Evolutionary conservation across 1,284 basidiomycete genomes (phyloP).

Genomic region (Leccinum griseonigrum): DNA sequence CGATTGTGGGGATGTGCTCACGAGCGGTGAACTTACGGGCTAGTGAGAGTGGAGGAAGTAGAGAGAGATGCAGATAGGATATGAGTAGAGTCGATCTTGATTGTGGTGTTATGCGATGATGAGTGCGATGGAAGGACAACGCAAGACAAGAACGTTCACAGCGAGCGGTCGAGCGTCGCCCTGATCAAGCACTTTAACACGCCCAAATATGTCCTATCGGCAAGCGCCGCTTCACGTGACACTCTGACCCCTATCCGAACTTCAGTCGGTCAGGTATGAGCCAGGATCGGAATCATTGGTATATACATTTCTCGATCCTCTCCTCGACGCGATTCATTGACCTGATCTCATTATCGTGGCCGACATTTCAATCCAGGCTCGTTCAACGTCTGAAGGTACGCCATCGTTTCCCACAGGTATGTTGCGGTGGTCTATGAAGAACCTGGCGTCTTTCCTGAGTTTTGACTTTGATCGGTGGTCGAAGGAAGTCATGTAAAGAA

Average conservation of each 20-base stretch:
- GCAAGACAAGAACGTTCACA: constrained; percentile 12
- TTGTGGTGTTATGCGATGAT: constrained; percentile 13
- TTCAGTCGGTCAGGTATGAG: no score
- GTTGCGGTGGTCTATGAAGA: no score
- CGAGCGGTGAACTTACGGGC: constrained; percentile 8
- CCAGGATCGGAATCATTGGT: no score
- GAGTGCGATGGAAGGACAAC: constrained; percentile 19
- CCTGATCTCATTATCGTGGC: no score
- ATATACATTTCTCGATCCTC: no score
- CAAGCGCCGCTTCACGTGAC: constrained; percentile 33
- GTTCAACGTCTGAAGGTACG: no score
- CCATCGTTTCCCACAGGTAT: no score
- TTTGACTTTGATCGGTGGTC: no score
- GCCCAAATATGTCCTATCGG: constrained; percentile 32
- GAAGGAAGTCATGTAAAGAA: no score
- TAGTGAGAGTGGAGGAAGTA: constrained; percentile 1
- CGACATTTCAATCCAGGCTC: no score
- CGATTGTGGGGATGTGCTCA: constrained; percentile 11
- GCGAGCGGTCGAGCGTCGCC: constrained; percentile 26
- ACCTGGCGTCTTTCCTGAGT: no score
- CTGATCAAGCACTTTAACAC: constrained; percentile 49
- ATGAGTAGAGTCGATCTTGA: constrained; percentile 18
- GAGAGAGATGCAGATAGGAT: constrained; percentile 5
- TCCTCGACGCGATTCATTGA: no score
- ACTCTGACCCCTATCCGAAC: neutral